Percentiles rank a stretch among this genome's conserved stretches.
Evolutionary conservation across 2,329 filamentous ascomycete species (phyloP).

Genomic region (Coniochaeta prunicola): DNA sequence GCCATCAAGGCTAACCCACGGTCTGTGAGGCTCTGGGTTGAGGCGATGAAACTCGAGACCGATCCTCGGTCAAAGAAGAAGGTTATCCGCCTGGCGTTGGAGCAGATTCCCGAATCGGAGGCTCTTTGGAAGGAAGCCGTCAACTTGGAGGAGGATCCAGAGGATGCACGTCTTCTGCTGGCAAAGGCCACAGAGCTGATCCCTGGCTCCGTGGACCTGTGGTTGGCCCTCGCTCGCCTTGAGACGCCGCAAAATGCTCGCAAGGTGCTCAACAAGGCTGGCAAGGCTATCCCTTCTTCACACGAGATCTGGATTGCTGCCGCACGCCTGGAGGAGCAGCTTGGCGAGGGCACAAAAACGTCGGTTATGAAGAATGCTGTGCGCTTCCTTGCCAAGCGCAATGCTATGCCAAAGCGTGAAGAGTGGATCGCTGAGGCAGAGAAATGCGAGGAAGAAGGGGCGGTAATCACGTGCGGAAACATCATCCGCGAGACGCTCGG

Average conservation of each 20-base stretch:
- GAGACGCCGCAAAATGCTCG: conserved; percentile 89
- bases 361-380: conserved; percentile 95
- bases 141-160: conserved; percentile 85
- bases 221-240: conserved; percentile 85
- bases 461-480: conserved; percentile 74
- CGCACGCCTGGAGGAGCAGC: conserved; percentile 80
- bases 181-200: conserved; percentile 96
- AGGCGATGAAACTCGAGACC: conserved; percentile 87
- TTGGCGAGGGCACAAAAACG: conserved; percentile 68
- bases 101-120: conserved; percentile 90
- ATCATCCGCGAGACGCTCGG: conserved; percentile 91
- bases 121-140: conserved; percentile 98
- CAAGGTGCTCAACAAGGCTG: conserved; percentile 88
- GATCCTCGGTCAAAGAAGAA: conserved; percentile 82
- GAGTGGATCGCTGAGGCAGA: conserved; percentile 96
- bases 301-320: conserved; percentile 97
- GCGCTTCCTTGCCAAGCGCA: conserved; percentile 79
- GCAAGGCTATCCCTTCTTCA: conserved; percentile 87
- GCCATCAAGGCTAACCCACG: conserved; percentile 88
- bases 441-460: conserved; percentile 87
- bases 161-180: conserved; percentile 79
- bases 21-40: conserved; percentile 86
- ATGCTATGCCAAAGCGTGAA: conserved; percentile 93
- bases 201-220: conserved; percentile 85
- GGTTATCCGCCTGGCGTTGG: conserved; percentile 83